Base-by-base conservation (phyloP, 495 filamentous ascomycete genomes). In the Oleoguttula mirabilis region DNA sequence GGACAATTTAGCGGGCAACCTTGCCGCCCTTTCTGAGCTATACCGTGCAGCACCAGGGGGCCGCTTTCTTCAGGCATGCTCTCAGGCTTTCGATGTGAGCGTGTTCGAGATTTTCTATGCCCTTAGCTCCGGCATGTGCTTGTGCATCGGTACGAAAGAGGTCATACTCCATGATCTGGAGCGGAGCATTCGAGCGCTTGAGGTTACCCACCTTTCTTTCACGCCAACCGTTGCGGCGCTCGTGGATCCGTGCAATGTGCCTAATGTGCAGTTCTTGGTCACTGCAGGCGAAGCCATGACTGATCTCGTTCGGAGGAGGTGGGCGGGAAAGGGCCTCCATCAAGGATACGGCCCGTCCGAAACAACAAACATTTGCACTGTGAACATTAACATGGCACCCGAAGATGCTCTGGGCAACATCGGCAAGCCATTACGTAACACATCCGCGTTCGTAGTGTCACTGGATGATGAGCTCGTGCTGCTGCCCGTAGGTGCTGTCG, bases 71-170 rank as follows among this genome's bases (percentile, higher is more conserved):
- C 82, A 86, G 52, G 73, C 79, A 7, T 84, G 76, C 49, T 81
- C 78, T 0, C 75, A 81, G 54, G 75, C 74, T 12, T 88, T 84
- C 52, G 78, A 84, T 55, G 71, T 84, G 14, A 84, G 80, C 1
- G 78, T 88, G 1, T 84, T 85, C 48, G 84, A 87, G 47, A 79
- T 85, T 12, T 84, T 88, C 52, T 85, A 82, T 45, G 60, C 83
- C 8, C 14, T 48, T 5, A 28, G 17, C 16, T 66, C 66, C 24
- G 80, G 80, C n/a, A 77, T 84, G 60, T 76, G 74, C 45, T 63
- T 88, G 17, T 87, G 78, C 54, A 73, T 80, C 4, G 75, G 70
- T 8, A 68, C 69, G 3, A 80, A 80, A 36, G 75, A 82, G 44
- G 61, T 66, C 4, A 55, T 87, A 1, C 77, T 79, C 39, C 63